These are phyloP conservation scores for Chernovozyma sophiae-reginae DNA, from an alignment of 1,139 yeast genomes.

Conservation along the genomic window DNA sequence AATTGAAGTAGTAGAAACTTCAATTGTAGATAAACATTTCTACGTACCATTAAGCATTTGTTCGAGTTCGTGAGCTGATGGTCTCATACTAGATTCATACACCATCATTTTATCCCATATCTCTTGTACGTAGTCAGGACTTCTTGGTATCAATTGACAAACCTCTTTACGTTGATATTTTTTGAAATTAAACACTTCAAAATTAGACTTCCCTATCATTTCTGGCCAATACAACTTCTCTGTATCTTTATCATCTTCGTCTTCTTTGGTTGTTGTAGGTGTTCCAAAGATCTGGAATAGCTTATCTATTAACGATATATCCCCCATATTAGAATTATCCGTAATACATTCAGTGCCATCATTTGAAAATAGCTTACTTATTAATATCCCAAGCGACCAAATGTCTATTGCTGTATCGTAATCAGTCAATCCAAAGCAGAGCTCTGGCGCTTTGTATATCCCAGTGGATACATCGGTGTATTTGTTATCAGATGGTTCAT, in stretches of 20 bases:
- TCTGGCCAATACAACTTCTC: conserved; percentile 35
- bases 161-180: conserved; percentile 13
- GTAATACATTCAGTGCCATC: conserved; percentile 40
- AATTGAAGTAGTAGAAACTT: too few relatives aligned
- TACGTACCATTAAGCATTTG: too few relatives aligned
- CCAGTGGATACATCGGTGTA: conserved; percentile 75
- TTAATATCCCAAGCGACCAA: conserved; percentile 74
- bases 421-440: conserved; percentile 61
- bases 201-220: conserved; percentile 30
- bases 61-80: conserved; percentile 17
- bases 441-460: conserved; percentile 80
- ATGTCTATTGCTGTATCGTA: conserved; percentile 68
- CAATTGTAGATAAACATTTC: too few relatives aligned
- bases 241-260: conserved; percentile 18
- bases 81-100: conserved; percentile 69
- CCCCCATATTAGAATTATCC: conserved; percentile 34
- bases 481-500: conserved; percentile 47
- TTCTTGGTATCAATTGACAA: conserved; percentile 24
- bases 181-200: conserved; percentile 25
- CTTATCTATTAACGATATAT: conserved; percentile 59
- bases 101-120: conserved; percentile 70
- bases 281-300: conserved; percentile 67
- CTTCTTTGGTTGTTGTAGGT: conserved; percentile 44
- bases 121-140: conserved; percentile 14
- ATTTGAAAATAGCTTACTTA: conserved; percentile 55